Evolutionary conservation across 805 yeast genomes (phyloP), one percentile per base, ranked within the genome.

Genomic region (Isabelozyma pseudorhagii): DNA sequence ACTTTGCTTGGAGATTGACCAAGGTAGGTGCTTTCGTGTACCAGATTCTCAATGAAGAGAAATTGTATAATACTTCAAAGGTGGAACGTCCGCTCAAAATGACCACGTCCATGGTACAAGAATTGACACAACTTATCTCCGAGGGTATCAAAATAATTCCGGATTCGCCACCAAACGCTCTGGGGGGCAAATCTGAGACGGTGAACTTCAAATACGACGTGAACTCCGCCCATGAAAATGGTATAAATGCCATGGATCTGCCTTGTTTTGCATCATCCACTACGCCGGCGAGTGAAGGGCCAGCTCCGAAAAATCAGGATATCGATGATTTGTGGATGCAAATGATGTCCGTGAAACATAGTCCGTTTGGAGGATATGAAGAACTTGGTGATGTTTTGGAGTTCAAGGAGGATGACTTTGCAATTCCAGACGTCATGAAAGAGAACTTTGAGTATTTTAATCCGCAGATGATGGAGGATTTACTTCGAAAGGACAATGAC

Each of bases 1-100:
- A 64, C 51, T 62, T 61, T 47, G 58, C 68, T 3, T 66, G 70
- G 70, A 56, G 64, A 51, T 56, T 62, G 13, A 49, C 50, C 8
- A 65, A 64, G 47, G 61, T 42, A 4, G 48, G 48, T 18, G 6
- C 38, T 15, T 48, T 49, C 31, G 56, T 82, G 17, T 54, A 43
- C 17, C 45, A 47, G 10, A 34, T 48, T 13, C 15, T 47, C 3
- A 29, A n/a, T 8, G 17, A 31, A 14, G 46, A 48, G 7, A 56
- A 48, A 47, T 44, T 45, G 40, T 36, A 51, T 42, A 52, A 47
- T 17, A 50, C 50, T 9, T 25, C 40, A 17, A 29, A 18, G 13
- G 40, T 25, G 28, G 42, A 54, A 13, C 17, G 21, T 40, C 47
- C 45, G 10, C 34, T 59, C 18, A 34, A 29, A 3, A 54, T 59